phyloP scores from a whole-genome alignment of 2,329 filamentous ascomycete species.

The Mycosphaerella sp. region DNA sequence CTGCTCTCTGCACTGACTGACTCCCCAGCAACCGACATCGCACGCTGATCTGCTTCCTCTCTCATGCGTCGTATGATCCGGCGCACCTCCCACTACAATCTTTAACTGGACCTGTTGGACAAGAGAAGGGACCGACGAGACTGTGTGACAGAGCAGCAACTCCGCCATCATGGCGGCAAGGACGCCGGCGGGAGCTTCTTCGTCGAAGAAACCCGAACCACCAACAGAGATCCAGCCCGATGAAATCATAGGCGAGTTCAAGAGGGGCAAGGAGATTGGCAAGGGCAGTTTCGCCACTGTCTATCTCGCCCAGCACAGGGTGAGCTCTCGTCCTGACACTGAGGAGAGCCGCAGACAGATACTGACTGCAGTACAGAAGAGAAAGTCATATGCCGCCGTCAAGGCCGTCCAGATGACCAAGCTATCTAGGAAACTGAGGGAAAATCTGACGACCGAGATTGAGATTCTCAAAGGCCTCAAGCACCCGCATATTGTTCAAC shows the following conservation, averaged over 20 bases:
- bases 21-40: not conserved
- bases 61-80: constrained; percentile 16
- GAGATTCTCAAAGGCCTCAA: constrained; percentile 88
- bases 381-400: constrained; percentile 80
- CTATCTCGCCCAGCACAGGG: constrained; percentile 48
- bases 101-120: constrained; percentile 15
- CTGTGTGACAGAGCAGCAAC: constrained; percentile 3
- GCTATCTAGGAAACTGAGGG: constrained; percentile 91
- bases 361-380: constrained; percentile 46
- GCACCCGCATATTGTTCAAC: constrained; percentile 92
- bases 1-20: not conserved
- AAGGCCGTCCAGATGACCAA: constrained; percentile 90
- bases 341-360: not conserved
- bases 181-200: constrained; percentile 27
- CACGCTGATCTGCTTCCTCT: not conserved
- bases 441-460: constrained; percentile 93
- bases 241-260: constrained; percentile 65
- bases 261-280: constrained; percentile 81
- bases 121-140: constrained; percentile 12
- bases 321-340: constrained; percentile 13
- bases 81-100: constrained; percentile 9
- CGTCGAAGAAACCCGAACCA: constrained; percentile 29
- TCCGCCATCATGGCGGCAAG: constrained; percentile 28
- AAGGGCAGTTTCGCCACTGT: constrained; percentile 98
- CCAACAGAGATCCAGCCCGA: constrained; percentile 34